These are phyloP conservation scores for Cylindrotheca fusiformis DNA, from an alignment of 108 stramenopile genomes.

Conservation along the genomic window DNA sequence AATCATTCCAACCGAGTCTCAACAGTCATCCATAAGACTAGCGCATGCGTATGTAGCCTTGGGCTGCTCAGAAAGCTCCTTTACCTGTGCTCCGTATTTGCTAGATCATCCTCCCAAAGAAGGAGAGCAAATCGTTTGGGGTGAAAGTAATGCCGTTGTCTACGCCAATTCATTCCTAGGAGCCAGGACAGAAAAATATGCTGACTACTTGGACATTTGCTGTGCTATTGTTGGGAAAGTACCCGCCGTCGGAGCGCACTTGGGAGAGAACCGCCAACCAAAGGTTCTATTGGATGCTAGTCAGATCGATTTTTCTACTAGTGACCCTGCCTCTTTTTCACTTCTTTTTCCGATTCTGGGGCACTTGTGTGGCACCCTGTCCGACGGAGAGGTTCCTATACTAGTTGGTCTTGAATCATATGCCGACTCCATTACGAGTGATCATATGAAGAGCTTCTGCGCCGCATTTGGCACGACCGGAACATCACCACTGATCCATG, in stretches of 20 bases:
- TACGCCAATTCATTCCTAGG: conserved; percentile 78
- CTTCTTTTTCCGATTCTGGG: conserved; percentile 71
- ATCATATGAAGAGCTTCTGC: conserved; percentile 80
- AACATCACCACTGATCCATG: conserved; percentile 74
- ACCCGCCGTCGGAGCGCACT: conserved; percentile 56
- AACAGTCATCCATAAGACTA: conserved; percentile 45
- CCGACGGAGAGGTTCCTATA: conserved; percentile 71
- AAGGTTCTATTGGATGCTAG: conserved; percentile 47
- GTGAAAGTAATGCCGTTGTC: conserved; percentile 85
- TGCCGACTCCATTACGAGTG: conserved; percentile 35
- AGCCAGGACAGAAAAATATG: conserved; percentile 82
- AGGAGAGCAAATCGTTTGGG: conserved; percentile 68
- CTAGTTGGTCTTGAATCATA: conserved; percentile 63
- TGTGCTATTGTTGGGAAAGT: conserved; percentile 71
- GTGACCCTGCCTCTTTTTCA: conserved; percentile 32
- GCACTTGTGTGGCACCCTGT: conserved; percentile 66
- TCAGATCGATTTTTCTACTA: conserved; percentile 10
- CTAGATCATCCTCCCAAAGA: conserved; percentile 21
- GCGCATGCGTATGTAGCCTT: conserved; percentile 74
- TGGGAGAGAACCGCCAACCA: conserved; percentile 50
- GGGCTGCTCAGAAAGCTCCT: conserved; percentile 54
- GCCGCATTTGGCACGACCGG: conserved; percentile 87
- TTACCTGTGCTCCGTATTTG: conserved; percentile 88
- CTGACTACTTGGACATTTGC: conserved; percentile 87
- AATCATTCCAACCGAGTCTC: conserved; percentile 37